Evolutionary conservation across 805 yeast genomes (phyloP).

Genomic region (Kodamaea fukazawae): DNA sequence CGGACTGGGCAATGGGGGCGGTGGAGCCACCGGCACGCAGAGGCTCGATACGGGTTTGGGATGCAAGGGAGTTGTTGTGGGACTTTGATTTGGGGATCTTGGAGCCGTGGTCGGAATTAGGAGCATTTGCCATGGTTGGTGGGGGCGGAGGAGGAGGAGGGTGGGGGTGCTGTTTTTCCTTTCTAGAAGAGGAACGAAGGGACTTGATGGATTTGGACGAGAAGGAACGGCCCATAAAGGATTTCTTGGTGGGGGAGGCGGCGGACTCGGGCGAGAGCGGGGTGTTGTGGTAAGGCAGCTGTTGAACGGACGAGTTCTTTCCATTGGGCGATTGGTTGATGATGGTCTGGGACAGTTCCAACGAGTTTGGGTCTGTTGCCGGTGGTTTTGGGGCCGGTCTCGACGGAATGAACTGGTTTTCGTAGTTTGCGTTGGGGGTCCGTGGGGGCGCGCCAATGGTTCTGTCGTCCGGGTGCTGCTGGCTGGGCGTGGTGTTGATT

Average conservation of each 20-base stretch:
- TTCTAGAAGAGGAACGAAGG: slow-evolving; percentile 24
- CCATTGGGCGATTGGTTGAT: slow-evolving; percentile 2
- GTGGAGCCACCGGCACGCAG: slow-evolving; percentile 28
- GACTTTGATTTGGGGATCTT: slow-evolving; percentile 42
- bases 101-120: slow-evolving; percentile 14
- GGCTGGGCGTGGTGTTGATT: slow-evolving; percentile 29
- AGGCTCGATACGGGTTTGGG: slow-evolving; percentile 22
- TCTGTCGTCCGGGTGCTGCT: slow-evolving; percentile 14
- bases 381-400: slow-evolving; percentile 70
- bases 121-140: slow-evolving; percentile 16
- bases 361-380: slow-evolving; percentile 11
- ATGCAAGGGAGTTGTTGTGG: slow-evolving; percentile 36
- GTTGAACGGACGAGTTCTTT: background rate
- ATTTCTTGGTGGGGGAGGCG: slow-evolving; percentile 14
- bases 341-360: slow-evolving; percentile 5
- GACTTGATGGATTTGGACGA: slow-evolving; percentile 38
- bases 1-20: slow-evolving; percentile 33
- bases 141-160: slow-evolving; percentile 11
- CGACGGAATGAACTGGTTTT: slow-evolving; percentile 55
- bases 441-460: slow-evolving; percentile 16
- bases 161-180: slow-evolving; percentile 16
- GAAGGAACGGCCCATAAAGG: slow-evolving; percentile 33
- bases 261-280: slow-evolving; percentile 14
- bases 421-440: slow-evolving; percentile 31
- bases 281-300: slow-evolving; percentile 6